Base-by-base conservation (phyloP, 345 rosid genomes). In the Hypericum perforatum region DNA sequence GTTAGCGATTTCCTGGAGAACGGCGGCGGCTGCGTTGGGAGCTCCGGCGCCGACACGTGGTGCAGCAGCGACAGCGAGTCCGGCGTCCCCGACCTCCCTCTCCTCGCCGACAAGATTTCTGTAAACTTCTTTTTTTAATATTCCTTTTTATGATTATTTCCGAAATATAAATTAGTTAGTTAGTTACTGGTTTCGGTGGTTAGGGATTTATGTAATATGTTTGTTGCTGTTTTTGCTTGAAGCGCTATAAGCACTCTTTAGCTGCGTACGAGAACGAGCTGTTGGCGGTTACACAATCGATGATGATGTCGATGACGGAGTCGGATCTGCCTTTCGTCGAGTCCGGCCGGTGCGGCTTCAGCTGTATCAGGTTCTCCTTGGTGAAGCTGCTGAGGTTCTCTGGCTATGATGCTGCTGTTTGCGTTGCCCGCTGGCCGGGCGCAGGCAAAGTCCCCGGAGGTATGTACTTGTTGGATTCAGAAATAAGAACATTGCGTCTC, bases 361-460 rank as follows among this genome's bases (percentile, higher is more conserved):
- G 94, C 70, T 85, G 98, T 78, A 68, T 82, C 52, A 82, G 92
- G 58, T 85, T 73, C 69, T 73, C 65, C 38, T 72, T 87, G 53
- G 96, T 82, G 6, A 85, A 86, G 72, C 82, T 77, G 47, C 65
- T 86, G 67, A 76, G 89, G 63, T 81, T 76, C 45, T 79, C 89
- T 1, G 95, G 92, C 29, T 79, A 86, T 41, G 79, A 86, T 71
- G 95, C 98, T 32, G 95, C 83, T 16, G 92, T 91, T 36, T 91
- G 98, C 53, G 59, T 77, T 9, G 76, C 92, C 7, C 78, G 76
- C 71, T 91, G 98, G 95, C 87, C 74, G 75, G 82, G 87, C 45
- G 54, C 68, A 41, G 78, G 84, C 70, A 91, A 81, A 76, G 92
- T 87, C 49, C 96, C 95, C 13, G 96, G 96, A 78, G 98, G 98